Evolutionary conservation across 2,329 filamentous ascomycete genomes (phyloP), one percentile per base, ranked within the genome.

Genomic region (Metarhizium humberi): DNA sequence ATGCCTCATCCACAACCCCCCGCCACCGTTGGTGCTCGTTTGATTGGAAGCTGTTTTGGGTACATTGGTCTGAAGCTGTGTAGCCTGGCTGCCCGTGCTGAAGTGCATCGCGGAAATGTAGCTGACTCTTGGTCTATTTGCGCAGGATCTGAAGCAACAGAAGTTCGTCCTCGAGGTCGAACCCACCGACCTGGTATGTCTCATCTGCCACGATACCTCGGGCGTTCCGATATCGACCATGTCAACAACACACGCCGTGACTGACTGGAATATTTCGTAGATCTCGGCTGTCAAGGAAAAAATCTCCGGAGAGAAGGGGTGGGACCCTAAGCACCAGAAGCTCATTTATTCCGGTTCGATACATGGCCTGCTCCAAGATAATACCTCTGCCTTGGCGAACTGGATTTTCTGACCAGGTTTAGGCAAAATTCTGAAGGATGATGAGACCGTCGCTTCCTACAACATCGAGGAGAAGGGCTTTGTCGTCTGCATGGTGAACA

Each of bases 401-500:
- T 20, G 32, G 56, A 51, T 20, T 30, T 14, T 48, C n/a, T 67
- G 56, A 65, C 61, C n/a, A 29, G 30, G 11, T 32, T 55, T 64
- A 96, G 92, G 94, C 77, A 99, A 99, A 79, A 97, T 99, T 65
- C 78, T 99, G 62, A 92, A 96, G 75, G 92, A 99, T 87, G 90
- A 91, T 59, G 94, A 96, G 69, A 96, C 92, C 2, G 88, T 99
- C 64, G 90, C 91, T 73, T 92, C 89, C 45, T 97, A 97, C 78
- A 96, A 90, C 75, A 97, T 99, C 60, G 92, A 99, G 75, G 94
- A 97, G 81, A 99, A 97, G 80, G 94, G 94, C 42, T 99, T 97
- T 71, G 91, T 99, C 66, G 94, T 99, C 58, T 99, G 94, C 77
- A 96, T 99, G 85, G 86, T 95, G 65, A 90, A 90, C 70, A 97